Conservation (phyloP, 179 eudicot genomes). For the Gypsophila paniculata region DNA sequence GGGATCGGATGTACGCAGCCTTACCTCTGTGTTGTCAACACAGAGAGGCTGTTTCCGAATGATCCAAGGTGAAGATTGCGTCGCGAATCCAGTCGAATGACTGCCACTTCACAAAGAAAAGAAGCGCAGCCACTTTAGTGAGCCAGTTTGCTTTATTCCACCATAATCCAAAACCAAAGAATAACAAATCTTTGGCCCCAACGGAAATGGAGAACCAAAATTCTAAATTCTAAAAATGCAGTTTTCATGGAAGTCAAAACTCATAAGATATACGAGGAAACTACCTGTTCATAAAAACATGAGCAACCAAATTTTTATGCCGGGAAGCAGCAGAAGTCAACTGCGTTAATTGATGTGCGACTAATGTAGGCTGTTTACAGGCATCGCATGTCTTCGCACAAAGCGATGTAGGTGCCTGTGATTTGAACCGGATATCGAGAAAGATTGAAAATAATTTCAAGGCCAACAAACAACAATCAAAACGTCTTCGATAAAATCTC, state of each 20-base stretch:
- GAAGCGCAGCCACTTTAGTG: too few species aligned
- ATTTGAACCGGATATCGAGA: slow-evolving; percentile 5
- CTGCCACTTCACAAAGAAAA: too few species aligned
- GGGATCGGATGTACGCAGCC: too few species aligned
- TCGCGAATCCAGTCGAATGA: too few species aligned
- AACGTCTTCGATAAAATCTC: not conserved
- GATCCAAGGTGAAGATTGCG: too few species aligned
- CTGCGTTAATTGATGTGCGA: slow-evolving; percentile 63
- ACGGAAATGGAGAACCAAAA: too few species aligned
- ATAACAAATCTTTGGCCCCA: too few species aligned
- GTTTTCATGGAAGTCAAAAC: not conserved
- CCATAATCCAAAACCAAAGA: too few species aligned
- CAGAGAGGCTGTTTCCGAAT: too few species aligned
- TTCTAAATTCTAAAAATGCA: not conserved
- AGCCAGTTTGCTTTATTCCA: too few species aligned
- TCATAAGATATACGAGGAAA: slow-evolving; percentile 7
- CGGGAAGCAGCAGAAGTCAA: slow-evolving; percentile 42
- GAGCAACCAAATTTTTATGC: slow-evolving; percentile 41
- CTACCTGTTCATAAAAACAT: slow-evolving; percentile 65
- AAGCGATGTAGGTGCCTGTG: slow-evolving; percentile 58
- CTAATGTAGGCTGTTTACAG: slow-evolving; percentile 72
- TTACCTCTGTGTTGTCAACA: too few species aligned
- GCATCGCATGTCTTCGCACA: slow-evolving; percentile 79
- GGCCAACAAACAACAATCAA: slow-evolving; percentile 11
- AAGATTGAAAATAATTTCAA: slow-evolving; percentile 10